Conservation (phyloP, 306 rosid genomes). For the Carpinus viminea region DNA sequence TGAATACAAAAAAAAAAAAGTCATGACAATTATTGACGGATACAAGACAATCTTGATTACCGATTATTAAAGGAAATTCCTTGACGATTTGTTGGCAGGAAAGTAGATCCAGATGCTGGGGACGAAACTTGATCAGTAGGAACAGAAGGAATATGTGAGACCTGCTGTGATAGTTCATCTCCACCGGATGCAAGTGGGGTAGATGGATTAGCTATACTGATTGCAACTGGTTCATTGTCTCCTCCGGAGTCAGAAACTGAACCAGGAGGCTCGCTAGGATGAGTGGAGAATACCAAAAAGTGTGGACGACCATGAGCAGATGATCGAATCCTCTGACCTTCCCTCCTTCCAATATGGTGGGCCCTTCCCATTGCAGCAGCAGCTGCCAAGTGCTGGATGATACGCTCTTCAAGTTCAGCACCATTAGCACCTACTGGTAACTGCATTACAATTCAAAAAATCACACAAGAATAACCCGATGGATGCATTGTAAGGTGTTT, state of each 20-base stretch:
- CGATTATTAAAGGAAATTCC: slow-evolving; percentile 41
- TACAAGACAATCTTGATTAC: slow-evolving; percentile 36
- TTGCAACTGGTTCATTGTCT: slow-evolving; percentile 45
- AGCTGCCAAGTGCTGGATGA: slow-evolving; percentile 88
- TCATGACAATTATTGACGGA: not conserved
- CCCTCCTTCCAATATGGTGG: slow-evolving; percentile 62
- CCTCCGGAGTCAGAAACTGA: slow-evolving; percentile 40
- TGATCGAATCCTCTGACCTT: slow-evolving; percentile 50
- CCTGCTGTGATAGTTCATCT: slow-evolving; percentile 47
- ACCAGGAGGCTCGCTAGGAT: slow-evolving; percentile 45
- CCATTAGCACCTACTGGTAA: slow-evolving; percentile 52
- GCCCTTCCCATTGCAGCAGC: slow-evolving; percentile 85
- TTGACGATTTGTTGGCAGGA: slow-evolving; percentile 41
- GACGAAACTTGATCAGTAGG: slow-evolving; percentile 48
- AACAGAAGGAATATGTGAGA: slow-evolving; percentile 29
- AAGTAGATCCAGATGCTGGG: slow-evolving; percentile 43
- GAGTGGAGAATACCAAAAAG: slow-evolving; percentile 52
- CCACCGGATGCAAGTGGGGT: slow-evolving; percentile 45
- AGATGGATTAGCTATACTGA: slow-evolving; percentile 48
- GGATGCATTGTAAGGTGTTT: not conserved
- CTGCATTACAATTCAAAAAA: slow-evolving; percentile 39
- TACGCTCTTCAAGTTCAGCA: slow-evolving; percentile 66
- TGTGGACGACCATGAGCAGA: slow-evolving; percentile 66
- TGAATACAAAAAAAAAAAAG: not conserved
- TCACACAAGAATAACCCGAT: slow-evolving; percentile 19